Evolutionary conservation across 2,329 filamentous ascomycete species (phyloP), one percentile per base, ranked within the genome.

Genomic region (Cladorrhinum sp.): DNA sequence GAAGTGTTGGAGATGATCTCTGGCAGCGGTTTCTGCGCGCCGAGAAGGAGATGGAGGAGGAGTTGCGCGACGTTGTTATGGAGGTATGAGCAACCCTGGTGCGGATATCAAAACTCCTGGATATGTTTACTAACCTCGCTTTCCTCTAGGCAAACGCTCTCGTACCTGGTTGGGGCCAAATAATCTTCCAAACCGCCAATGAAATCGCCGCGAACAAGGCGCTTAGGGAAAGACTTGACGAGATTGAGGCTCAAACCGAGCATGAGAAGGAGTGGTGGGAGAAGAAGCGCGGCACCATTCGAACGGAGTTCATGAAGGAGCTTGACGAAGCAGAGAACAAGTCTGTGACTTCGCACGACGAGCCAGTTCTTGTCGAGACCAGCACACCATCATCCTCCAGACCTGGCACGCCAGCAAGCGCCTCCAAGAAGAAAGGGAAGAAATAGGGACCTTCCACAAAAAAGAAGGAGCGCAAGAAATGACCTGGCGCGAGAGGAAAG

Each of bases 21-120:
- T 96, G 92, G 90, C 91, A 97, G 79, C 84, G 94, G 42, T 96
- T 98, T 75, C 77, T 88, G 76, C 85, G 92, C 55, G 95, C 94
- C 0, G 95, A 99, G 83, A 93, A 96, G 79, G 95, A 99, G 77
- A 96, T 98, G 81, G 93, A 99, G 78, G 91, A 92, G 67, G 95
- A 99, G 77, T 82, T 99, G 64, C 86, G 91, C 69, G 95, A 99
- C 76, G 94, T 98, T 23, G 92, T 98, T 33, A 85, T 87, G 69
- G 94, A 98, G 87, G 92, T 96, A 75, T 64, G 82, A 14, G 16
- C 28, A 12, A 16, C n/a, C 21, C 18, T 20, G 10, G 18, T 48
- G n/a, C 23, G 10, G 12, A 9, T 8, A 23, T 18, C 5, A 26
- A 12, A 26, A 5, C 8, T 5, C 7, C 21, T 20, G 33, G 12